Evolutionary conservation across 2,329 filamentous ascomycete species (phyloP), one percentile per base, ranked within the genome.

Genomic region (Peltaster fructicola): DNA sequence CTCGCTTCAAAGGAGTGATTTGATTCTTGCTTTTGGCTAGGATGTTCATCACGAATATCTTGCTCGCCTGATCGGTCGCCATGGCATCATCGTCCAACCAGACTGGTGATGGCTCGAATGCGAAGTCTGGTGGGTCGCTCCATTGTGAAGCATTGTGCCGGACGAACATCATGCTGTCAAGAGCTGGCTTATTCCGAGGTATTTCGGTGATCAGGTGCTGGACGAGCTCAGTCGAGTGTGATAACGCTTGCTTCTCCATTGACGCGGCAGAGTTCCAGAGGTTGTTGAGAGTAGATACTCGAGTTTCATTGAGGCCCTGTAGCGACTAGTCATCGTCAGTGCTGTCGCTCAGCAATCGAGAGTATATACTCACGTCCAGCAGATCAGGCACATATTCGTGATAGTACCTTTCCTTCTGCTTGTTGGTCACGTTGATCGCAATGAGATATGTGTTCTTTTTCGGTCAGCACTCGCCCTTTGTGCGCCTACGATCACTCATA

Each of bases 131-230:
- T 1, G 88, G 88, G 44, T 95, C 85, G 43, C 81, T 72, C 63
- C 79, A 91, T 25, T 65, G 57, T 13, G 68, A 67, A 39, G 78
- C 71, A 44, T 98, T 98, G 57, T 98, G 88, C 33, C 77, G 73
- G 29, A 91, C 73, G 51, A 93, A 98, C 88, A 98, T 98, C 64
- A 92, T 80, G 11, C 82, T 91, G 52, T 98, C 90, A 19, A 98
- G 65, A 22, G 76, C 65, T 7, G 88, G 88, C 33, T 77, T 66
- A 47, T 98, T 98, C 30, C 85, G 69, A 8, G 75, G 68, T 24
- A 98, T 88, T 45, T 95, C 85, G 29, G 68, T 63, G 4, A 71
- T 60, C 7, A 93, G 64, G 37, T 76, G 72, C 15, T 75, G 63
- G 37, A 91, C 59, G 32, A 80, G 66, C 18, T 69, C 67, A 4